Conservation (phyloP, 2,329 filamentous ascomycete species). For the Pseudocercospora crystallina region DNA sequence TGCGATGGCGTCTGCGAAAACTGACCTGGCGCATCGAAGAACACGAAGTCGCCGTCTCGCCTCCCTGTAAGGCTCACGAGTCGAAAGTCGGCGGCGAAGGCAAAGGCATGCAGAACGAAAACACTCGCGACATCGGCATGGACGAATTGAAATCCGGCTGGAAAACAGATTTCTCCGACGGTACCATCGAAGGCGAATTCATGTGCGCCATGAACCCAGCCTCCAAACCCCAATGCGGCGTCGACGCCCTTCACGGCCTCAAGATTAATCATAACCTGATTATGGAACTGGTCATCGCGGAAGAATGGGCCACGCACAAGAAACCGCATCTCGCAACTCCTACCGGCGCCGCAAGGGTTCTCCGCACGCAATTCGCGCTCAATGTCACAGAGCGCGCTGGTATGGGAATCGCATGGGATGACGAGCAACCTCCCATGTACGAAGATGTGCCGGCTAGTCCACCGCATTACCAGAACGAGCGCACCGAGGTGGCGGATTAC, state of each 20-base stretch:
- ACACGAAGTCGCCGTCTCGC: conserved; percentile 73
- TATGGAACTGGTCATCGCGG: conserved; percentile 89
- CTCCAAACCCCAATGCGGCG: conserved; percentile 72
- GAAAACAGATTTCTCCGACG: conserved; percentile 74
- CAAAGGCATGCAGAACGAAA: conserved; percentile 72
- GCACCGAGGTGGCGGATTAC: conserved; percentile 46
- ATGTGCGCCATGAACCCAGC: conserved; percentile 61
- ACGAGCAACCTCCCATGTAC: conserved; percentile 91
- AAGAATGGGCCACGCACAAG: conserved; percentile 74
- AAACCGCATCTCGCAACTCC: conserved; percentile 75
- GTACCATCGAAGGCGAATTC: conserved; percentile 79
- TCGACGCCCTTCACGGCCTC: conserved; percentile 71
- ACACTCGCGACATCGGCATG: conserved; percentile 74
- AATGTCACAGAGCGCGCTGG: conserved; percentile 79
- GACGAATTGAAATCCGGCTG: conserved; percentile 83
- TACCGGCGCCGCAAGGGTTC: conserved; percentile 84
- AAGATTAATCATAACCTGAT: conserved; percentile 82
- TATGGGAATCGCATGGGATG: conserved; percentile 93
- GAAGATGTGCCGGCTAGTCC: conserved; percentile 88
- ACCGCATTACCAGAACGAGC: conserved; percentile 53
- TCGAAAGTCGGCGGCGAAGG: conserved; percentile 62
- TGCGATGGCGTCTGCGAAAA: conserved; percentile 86
- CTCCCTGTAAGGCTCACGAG: conserved; percentile 75
- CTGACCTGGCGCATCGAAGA: conserved; percentile 93
- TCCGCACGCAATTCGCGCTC: conserved; percentile 87